Conservation (phyloP, 2,329 filamentous ascomycete species). For the Neonectria neomacrospora region DNA sequence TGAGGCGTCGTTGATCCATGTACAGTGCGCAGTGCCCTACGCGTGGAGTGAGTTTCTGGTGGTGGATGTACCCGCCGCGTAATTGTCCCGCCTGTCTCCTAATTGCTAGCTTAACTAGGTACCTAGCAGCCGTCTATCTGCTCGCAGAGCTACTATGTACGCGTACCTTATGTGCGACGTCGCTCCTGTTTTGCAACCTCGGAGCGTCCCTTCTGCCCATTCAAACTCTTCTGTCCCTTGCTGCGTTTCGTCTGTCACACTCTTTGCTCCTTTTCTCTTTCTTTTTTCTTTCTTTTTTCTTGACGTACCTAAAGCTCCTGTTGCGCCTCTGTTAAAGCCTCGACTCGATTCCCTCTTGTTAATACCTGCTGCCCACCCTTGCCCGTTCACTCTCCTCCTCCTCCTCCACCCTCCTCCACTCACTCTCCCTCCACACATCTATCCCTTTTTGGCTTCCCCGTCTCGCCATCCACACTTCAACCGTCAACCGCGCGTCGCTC, state of each 20-base stretch:
- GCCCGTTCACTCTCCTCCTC: background rate
- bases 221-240: background rate
- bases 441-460: background rate
- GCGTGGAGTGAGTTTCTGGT: background rate
- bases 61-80: constrained; percentile 4
- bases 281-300: background rate
- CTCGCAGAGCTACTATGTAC: background rate
- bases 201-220: background rate
- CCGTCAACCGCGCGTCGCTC: constrained; percentile 4
- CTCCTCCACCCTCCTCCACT: background rate
- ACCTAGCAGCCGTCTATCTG: background rate
- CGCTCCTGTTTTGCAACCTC: background rate
- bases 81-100: background rate
- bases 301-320: background rate
- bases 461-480: background rate
- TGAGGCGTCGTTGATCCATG: constrained; percentile 10
- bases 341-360: background rate
- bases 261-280: too few species aligned
- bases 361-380: background rate
- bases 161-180: constrained; percentile 2
- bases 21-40: background rate
- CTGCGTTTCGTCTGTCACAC: background rate
- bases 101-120: background rate
- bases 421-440: background rate
- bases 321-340: background rate